Evolutionary conservation across 83 land plant species (phyloP), one percentile per base, ranked within the genome.

Genomic region (Picea engelmannii): DNA sequence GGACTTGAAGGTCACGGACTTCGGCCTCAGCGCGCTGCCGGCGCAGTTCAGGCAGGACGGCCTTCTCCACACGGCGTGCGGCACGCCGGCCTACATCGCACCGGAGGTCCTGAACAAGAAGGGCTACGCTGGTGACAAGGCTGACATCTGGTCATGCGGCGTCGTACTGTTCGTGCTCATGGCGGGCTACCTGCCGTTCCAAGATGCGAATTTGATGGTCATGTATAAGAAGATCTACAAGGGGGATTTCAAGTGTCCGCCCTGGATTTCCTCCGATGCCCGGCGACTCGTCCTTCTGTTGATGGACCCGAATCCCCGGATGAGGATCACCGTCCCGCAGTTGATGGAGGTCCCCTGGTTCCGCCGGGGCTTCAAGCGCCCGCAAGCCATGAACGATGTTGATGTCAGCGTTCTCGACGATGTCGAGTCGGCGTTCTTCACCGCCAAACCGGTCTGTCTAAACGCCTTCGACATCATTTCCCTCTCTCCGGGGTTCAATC

Each of bases 41-140:
- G 89, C 81, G 0, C 82, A 71, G 71, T 27, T 66, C 61, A 83
- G 82, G 40, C 13, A 44, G 66, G 91, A 73, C 82, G 89, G 88
- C 8, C 76, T 92, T 18, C 59, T 92, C 70, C 90, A 92, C 82
- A 92, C 94, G 23, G 78, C 81, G 20, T 92, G 94, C 68, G 94
- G 94, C 15, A 92, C 94, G 8, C 93, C 93, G 49, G 93, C 93
- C 5, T 91, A 91, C 69, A 89, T 89, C 21, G 93, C 93, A 27
- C 94, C 94, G 35, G 94, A 92, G 79, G 83, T 92, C 18, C 60
- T 92, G 24, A 13, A 80, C 25, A 92, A 86, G 83, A 82, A 75
- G 52, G 94, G 94, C 7, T 92, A 92, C 81, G 86, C 86, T 76
- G 91, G 88, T 11, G 87, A 86, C 16, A 87, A 85, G 81, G 86